A percentile compares a stretch with the other conserved stretches of the same genome.
Evolutionary conservation across 176 grass and related monocot genomes (phyloP).

Genomic region (Phoenix dactylifera): DNA sequence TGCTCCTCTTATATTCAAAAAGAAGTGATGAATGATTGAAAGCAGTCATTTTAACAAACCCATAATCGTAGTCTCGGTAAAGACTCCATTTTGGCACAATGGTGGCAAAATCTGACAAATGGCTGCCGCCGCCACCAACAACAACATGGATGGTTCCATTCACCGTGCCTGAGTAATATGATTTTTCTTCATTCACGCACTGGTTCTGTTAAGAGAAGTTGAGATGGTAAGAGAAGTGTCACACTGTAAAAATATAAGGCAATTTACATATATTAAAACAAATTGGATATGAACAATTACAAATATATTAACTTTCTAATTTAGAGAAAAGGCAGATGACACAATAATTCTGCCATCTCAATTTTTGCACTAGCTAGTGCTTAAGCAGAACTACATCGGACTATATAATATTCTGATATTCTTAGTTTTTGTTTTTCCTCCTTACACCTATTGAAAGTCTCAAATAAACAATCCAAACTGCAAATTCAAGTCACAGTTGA

Average conservation of each 20-base stretch:
- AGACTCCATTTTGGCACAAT: slow-evolving; percentile 52
- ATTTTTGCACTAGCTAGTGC: too few relatives aligned
- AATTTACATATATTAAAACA: background rate
- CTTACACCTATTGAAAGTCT: too few relatives aligned
- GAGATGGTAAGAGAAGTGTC: background rate
- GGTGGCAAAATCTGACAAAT: slow-evolving; percentile 43
- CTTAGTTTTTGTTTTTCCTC: too few relatives aligned
- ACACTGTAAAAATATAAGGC: too few relatives aligned
- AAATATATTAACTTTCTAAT: too few relatives aligned
- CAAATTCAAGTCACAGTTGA: too few relatives aligned
- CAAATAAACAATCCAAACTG: too few relatives aligned
- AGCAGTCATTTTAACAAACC: slow-evolving; percentile 76
- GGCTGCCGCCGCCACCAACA: slow-evolving; percentile 61
- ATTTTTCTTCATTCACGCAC: slow-evolving; percentile 37
- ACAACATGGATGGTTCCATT: slow-evolving; percentile 73
- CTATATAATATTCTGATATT: too few relatives aligned
- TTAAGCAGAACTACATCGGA: too few relatives aligned
- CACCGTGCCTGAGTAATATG: slow-evolving; percentile 46
- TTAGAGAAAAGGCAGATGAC: too few relatives aligned
- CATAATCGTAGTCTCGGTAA: slow-evolving; percentile 57
- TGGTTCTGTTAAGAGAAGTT: slow-evolving; percentile 29
- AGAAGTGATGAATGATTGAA: slow-evolving; percentile 59
- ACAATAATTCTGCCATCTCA: too few relatives aligned
- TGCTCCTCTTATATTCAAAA: slow-evolving; percentile 64
- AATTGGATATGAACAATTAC: too few relatives aligned